These are phyloP conservation scores for Eucalyptus curtisii DNA, from an alignment of 345 rosid genomes.

Conservation along the genomic window DNA sequence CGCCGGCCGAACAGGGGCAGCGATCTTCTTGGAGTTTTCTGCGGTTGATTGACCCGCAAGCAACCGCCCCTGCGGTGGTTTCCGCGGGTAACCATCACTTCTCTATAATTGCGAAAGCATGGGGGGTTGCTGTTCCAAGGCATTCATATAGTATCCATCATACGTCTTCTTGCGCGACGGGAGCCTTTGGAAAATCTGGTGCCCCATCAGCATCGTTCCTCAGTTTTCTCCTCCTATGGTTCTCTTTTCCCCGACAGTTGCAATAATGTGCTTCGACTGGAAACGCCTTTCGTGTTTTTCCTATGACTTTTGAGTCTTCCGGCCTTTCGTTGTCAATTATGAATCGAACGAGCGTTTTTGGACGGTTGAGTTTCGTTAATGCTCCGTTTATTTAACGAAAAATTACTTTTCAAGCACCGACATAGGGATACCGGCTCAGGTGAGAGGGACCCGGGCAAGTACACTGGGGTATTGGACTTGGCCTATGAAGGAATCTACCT, in stretches of 20 bases:
- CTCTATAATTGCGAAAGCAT: background rate
- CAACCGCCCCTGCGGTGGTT: background rate
- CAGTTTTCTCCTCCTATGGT: background rate
- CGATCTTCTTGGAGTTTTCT: background rate
- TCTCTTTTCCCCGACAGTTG: background rate
- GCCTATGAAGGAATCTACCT: background rate
- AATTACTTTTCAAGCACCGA: accelerated
- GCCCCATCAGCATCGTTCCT: background rate
- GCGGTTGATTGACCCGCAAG: background rate
- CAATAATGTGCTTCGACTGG: background rate
- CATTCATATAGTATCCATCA: background rate
- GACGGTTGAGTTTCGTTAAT: background rate
- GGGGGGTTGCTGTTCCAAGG: background rate
- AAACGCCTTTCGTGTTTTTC: background rate
- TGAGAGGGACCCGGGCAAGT: accelerated
- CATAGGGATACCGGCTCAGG: accelerated
- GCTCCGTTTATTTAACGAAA: background rate
- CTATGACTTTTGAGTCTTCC: background rate
- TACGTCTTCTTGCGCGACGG: background rate
- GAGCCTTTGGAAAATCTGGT: background rate
- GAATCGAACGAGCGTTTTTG: too few relatives aligned
- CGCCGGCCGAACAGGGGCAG: background rate
- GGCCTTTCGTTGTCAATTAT: background rate
- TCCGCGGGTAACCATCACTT: background rate
- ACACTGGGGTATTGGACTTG: too few relatives aligned